These are phyloP conservation scores for Cardamine chenopodiifolia DNA, from an alignment of 345 rosid species.

Conservation along the genomic window DNA sequence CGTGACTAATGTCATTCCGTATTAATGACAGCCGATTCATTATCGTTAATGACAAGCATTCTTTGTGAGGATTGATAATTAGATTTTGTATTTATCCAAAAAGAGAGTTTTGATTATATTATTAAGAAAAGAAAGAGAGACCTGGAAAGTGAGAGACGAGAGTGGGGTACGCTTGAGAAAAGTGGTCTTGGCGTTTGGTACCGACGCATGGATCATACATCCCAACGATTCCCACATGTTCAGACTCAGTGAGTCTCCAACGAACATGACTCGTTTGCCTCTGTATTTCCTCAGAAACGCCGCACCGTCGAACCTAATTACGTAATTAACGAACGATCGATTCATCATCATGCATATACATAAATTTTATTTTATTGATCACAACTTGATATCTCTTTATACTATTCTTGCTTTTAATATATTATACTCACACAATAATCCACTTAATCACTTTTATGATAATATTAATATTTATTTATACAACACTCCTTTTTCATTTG, in stretches of 20 bases:
- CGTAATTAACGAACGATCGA: background rate
- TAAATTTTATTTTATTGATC: background rate
- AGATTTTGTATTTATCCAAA: slow-evolving; percentile 31
- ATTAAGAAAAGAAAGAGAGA: slow-evolving; percentile 27
- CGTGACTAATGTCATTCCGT: slow-evolving; percentile 30
- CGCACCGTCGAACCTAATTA: slow-evolving; percentile 71
- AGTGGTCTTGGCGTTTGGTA: slow-evolving; percentile 63
- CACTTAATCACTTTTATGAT: background rate
- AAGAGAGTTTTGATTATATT: background rate
- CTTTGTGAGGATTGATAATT: slow-evolving; percentile 34
- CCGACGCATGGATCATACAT: slow-evolving; percentile 94
- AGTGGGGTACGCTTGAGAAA: slow-evolving; percentile 53
- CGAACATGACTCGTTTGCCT: slow-evolving; percentile 95
- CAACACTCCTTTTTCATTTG: background rate
- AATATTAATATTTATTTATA: background rate
- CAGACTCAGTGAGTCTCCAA: slow-evolving; percentile 96
- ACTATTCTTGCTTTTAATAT: background rate
- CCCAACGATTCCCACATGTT: slow-evolving; percentile 97
- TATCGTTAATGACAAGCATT: slow-evolving; percentile 35
- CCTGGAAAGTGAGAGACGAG: slow-evolving; percentile 70
- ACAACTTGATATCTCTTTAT: slow-evolving; percentile 3
- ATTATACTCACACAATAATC: background rate
- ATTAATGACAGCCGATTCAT: slow-evolving; percentile 29
- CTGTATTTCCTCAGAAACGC: slow-evolving; percentile 68
- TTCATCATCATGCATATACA: slow-evolving; percentile 7